Conservation (phyloP, 2,329 filamentous ascomycete genomes). For the Colletotrichum eremochloae region DNA sequence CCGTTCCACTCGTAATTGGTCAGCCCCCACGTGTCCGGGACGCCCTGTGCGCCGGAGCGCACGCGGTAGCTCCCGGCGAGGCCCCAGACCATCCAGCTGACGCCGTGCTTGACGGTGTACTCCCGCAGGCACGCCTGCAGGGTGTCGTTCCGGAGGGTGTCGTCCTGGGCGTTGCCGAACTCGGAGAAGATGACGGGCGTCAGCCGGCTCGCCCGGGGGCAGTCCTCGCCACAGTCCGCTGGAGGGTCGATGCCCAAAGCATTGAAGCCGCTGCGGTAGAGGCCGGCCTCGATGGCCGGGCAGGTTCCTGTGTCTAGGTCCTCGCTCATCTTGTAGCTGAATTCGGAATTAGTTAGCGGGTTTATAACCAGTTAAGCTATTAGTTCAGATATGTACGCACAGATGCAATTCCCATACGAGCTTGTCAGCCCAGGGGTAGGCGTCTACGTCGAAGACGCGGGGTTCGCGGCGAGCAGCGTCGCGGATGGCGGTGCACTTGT, state of each 20-base stretch:
- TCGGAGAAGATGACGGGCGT: constrained; percentile 63
- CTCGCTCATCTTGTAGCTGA: constrained; percentile 47
- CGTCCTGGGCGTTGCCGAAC: constrained; percentile 61
- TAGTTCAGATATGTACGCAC: too few species aligned
- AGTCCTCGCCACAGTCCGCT: constrained; percentile 48
- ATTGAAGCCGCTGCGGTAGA: constrained; percentile 66
- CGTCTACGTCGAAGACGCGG: constrained; percentile 59
- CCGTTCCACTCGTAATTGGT: constrained; percentile 61
- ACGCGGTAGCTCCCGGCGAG: constrained; percentile 65
- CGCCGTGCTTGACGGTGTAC: constrained; percentile 58
- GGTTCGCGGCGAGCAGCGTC: constrained; percentile 51
- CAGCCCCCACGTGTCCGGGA: constrained; percentile 63
- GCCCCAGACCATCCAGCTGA: constrained; percentile 66
- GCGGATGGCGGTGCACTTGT: constrained; percentile 41
- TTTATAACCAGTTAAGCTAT: too few species aligned
- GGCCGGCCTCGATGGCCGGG: constrained; percentile 60
- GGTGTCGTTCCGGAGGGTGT: constrained; percentile 49
- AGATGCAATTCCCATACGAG: constrained; percentile 62
- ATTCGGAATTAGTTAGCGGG: too few species aligned
- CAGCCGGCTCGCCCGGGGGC: constrained; percentile 51
- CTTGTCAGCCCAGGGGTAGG: constrained; percentile 62
- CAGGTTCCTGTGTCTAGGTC: constrained; percentile 61
- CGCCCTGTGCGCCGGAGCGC: constrained; percentile 58
- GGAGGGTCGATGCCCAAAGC: constrained; percentile 48
- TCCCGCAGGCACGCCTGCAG: constrained; percentile 60